phyloP scores from a whole-genome alignment of 2,329 filamentous ascomycete species.

The Talaromyces sp. region DNA sequence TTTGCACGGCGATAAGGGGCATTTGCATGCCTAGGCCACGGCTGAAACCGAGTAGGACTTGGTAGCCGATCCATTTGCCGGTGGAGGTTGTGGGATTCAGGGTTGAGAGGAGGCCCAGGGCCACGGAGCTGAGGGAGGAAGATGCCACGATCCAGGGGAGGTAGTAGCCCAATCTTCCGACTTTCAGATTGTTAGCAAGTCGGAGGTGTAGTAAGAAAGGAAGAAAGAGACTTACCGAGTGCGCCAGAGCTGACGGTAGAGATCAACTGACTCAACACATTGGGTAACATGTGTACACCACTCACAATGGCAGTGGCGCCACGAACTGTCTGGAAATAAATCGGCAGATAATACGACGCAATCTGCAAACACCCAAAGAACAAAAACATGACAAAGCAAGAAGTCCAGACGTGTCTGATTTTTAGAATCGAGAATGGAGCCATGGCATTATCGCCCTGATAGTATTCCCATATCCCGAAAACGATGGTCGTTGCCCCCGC shows the following conservation, averaged over 20 bases:
- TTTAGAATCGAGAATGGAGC: conserved; percentile 34
- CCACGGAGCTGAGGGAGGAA: conserved; percentile 26
- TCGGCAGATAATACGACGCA: conserved; percentile 22
- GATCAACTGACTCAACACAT: conserved; percentile 8
- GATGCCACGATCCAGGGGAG: conserved; percentile 27
- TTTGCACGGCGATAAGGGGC: conserved; percentile 35
- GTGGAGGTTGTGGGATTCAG: conserved; percentile 24
- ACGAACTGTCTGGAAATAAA: conserved; percentile 29
- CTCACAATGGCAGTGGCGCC: conserved; percentile 23
- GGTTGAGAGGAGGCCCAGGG: conserved; percentile 31
- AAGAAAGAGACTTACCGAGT: conserved; percentile 29
- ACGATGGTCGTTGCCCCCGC: conserved; percentile 21
- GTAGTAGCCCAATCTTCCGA: conserved; percentile 24
- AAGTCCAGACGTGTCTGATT: conserved; percentile 30
- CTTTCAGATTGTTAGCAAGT: conserved; percentile 18
- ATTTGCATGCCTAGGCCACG: conserved; percentile 28
- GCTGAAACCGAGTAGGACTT: conserved; percentile 23
- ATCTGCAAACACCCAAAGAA: conserved; percentile 26
- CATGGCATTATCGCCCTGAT: conserved; percentile 29
- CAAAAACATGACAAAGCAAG: conserved; percentile 16
- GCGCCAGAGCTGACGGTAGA: conserved; percentile 7
- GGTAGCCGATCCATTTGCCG: conserved; percentile 26
- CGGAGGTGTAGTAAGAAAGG: conserved; percentile 25
- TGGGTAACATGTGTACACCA: conserved; percentile 17
- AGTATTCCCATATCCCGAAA: conserved; percentile 22